Conservation (phyloP, 2,329 filamentous ascomycete genomes). For the Aurifilum marmelostoma region DNA sequence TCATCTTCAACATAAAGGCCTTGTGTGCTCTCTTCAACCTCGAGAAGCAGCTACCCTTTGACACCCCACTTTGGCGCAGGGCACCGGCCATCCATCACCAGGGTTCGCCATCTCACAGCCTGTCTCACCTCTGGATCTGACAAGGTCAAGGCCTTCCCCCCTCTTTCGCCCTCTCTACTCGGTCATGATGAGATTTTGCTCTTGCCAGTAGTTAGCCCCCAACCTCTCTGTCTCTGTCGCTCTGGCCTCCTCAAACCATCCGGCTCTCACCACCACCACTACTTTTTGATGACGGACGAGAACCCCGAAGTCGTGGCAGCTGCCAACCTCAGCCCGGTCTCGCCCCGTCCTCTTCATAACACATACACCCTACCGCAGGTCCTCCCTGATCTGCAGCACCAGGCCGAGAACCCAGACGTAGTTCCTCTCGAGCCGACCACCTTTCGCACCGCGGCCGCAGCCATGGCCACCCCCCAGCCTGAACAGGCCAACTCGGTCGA, state of each 20-base stretch:
- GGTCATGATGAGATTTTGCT: background rate
- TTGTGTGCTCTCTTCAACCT: background rate
- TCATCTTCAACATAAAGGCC: slow-evolving; percentile 2
- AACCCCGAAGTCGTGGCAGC: slow-evolving; percentile 55
- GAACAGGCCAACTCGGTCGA: slow-evolving; percentile 31
- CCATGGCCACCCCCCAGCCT: slow-evolving; percentile 34
- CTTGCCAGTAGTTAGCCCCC: slow-evolving; percentile 7
- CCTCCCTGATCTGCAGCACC: slow-evolving; percentile 53
- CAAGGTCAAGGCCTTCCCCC: background rate
- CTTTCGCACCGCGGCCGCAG: slow-evolving; percentile 34
- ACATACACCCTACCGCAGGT: slow-evolving; percentile 51
- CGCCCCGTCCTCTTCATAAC: slow-evolving; percentile 48
- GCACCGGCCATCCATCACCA: slow-evolving; percentile 15
- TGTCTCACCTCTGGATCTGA: background rate
- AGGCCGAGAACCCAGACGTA: slow-evolving; percentile 53
- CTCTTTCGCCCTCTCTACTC: background rate
- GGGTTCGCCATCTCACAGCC: background rate
- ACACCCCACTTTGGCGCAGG: slow-evolving; percentile 26
- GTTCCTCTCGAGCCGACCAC: slow-evolving; percentile 39
- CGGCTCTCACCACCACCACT: slow-evolving; percentile 16
- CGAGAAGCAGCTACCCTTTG: slow-evolving; percentile 15
- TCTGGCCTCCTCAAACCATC: slow-evolving; percentile 1
- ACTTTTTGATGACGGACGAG: slow-evolving; percentile 47
- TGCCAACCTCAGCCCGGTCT: slow-evolving; percentile 56
- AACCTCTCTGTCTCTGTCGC: background rate